Conservation (phyloP, 2,329 filamentous ascomycete genomes). For the Domatiomyces catenatus region DNA sequence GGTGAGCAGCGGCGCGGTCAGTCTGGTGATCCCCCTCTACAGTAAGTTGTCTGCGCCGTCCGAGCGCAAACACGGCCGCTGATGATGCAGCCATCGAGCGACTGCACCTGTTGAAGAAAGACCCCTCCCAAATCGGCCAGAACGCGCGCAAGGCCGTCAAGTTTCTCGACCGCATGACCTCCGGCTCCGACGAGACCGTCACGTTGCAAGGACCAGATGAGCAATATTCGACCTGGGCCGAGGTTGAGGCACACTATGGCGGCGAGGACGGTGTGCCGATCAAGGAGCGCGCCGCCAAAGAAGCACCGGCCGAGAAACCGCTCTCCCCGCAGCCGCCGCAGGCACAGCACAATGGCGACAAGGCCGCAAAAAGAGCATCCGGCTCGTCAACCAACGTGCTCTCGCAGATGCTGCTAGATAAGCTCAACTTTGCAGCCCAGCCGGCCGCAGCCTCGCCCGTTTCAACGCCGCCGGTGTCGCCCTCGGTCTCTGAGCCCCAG, state of each 20-base stretch:
- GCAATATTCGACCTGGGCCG: slow-evolving; percentile 32
- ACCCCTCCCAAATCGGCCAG: slow-evolving; percentile 31
- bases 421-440: slow-evolving; percentile 32
- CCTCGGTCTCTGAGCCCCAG: slow-evolving; percentile 25
- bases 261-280: background rate
- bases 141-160: slow-evolving; percentile 38
- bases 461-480: slow-evolving; percentile 29
- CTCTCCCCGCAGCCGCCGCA: background rate
- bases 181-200: slow-evolving; percentile 29
- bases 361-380: slow-evolving; percentile 11
- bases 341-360: slow-evolving; percentile 7
- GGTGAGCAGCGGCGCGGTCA: slow-evolving; percentile 34
- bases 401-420: slow-evolving; percentile 33
- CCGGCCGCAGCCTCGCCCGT: slow-evolving; percentile 25
- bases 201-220: slow-evolving; percentile 35
- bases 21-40: slow-evolving; percentile 36
- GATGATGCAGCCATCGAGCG: slow-evolving; percentile 29
- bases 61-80: slow-evolving; percentile 4
- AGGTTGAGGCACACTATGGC: slow-evolving; percentile 28
- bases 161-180: slow-evolving; percentile 36
- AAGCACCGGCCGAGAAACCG: slow-evolving; percentile 4
- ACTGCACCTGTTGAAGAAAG: slow-evolving; percentile 30
- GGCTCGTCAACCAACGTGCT: slow-evolving; percentile 22
- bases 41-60: slow-evolving; percentile 23
- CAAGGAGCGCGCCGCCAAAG: slow-evolving; percentile 22